Base-by-base conservation (phyloP, 163 green algal genomes). In the Trebouxiophyceae sp. region DNA sequence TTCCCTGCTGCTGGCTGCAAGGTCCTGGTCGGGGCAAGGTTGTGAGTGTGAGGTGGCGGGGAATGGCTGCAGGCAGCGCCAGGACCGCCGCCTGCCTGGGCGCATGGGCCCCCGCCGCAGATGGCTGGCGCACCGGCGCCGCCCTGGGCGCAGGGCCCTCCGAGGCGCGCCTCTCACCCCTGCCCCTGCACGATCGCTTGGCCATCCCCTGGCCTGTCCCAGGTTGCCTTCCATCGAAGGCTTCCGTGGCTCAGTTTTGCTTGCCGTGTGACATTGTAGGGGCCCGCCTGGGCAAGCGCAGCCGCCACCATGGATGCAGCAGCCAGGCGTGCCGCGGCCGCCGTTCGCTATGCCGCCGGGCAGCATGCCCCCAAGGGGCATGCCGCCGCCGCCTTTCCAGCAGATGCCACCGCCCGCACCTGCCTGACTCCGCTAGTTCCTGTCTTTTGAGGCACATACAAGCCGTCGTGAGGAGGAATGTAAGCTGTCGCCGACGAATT, bases 101-200 rank as follows among this genome's bases (percentile, higher is more conserved):
- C 19, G 8, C 27, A 31, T 27, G 28, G 31, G 67, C 60, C 2
- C 64, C 63, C 2, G 67, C 67, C 32, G 75, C 68, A 32, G 56
- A 66, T 20, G 64, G 68, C 60, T 5, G 70, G 70, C 28, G 67
- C 65, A 61, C 68, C 67, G 29, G 61, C 66, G 27, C 62, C 67
- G 33, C 58, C n/a, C 20, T 57, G 23, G 29, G 60, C 63, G 32
- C 69, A 62, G 46, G 29, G 28, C 55, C 57, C 31, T 24, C 61
- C 34, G 45, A 29, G 27, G 31, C 57, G 31, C 63, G 34, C 29
- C 2, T 16, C 23, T n/a, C 63, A 60, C 8, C 67, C 59, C 4
- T 33, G 39, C 22, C 29, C 29, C 34, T 1, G 5, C 4, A n/a
- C 22, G 46, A 8, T n/a, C 6, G 26, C 50, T 5, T 5, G 16